Percentiles rank a stretch among this genome's conserved stretches.
phyloP scores from a whole-genome alignment of 257 asterid species.

The Solanum chaucha region DNA sequence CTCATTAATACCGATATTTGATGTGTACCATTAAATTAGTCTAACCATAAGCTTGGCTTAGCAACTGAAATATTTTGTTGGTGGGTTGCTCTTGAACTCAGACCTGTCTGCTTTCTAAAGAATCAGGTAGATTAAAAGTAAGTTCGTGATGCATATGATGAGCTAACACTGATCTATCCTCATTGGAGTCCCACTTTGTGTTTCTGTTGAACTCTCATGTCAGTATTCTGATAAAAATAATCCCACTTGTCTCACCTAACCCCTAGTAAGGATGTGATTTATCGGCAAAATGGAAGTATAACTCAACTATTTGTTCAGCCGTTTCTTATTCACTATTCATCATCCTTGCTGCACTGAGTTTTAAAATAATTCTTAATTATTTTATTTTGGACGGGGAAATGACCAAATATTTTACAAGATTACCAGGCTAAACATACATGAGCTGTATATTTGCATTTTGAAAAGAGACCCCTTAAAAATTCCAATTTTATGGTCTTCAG shows the following conservation, averaged over 20 bases:
- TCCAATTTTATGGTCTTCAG: conserved; percentile 20
- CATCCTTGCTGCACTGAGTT: not conserved
- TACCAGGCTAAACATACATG: not conserved
- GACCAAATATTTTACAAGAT: not conserved
- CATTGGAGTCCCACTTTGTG: not conserved
- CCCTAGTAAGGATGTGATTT: not conserved
- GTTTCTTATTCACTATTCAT: not conserved
- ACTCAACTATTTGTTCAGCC: not conserved
- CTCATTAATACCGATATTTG: not conserved
- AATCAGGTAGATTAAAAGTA: not conserved
- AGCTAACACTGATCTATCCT: not conserved
- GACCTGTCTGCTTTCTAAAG: not conserved
- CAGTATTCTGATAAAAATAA: not conserved
- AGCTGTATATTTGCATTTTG: not conserved
- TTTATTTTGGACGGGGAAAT: not conserved
- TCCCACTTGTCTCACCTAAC: not conserved
- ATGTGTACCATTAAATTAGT: not conserved
- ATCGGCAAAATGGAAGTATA: not conserved
- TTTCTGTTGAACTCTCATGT: not conserved
- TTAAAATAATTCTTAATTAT: not conserved
- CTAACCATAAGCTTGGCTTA: not conserved
- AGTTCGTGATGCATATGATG: not conserved
- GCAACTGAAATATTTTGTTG: not conserved
- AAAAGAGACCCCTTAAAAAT: not conserved
- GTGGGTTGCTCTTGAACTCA: not conserved